These are phyloP conservation scores for Albizia julibrissin DNA, from an alignment of 306 rosid species.

Conservation along the genomic window DNA sequence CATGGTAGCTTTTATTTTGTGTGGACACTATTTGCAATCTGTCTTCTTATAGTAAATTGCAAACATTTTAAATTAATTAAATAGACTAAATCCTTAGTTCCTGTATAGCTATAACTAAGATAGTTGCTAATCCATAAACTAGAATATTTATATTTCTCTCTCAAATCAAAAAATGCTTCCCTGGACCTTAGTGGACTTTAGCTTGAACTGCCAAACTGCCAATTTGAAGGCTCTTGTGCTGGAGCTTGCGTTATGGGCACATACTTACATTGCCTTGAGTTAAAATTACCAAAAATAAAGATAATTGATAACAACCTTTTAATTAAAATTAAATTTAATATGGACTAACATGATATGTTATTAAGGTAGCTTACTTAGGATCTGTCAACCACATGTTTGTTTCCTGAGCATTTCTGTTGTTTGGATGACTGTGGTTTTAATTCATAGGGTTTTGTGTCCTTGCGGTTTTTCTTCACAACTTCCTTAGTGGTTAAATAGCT, in stretches of 20 bases:
- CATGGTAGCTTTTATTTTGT: too few species aligned
- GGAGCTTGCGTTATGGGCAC: background rate
- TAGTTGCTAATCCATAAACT: too few species aligned
- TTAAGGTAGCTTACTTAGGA: background rate
- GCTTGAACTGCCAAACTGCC: background rate
- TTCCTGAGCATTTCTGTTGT: background rate
- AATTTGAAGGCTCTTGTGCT: background rate
- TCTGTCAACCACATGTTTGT: background rate
- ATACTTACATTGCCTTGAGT: background rate
- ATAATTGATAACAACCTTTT: background rate
- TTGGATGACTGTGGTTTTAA: background rate
- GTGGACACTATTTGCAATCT: too few species aligned
- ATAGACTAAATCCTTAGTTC: too few species aligned
- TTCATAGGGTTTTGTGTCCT: background rate
- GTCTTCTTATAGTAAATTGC: too few species aligned
- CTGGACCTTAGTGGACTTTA: background rate
- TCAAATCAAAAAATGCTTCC: background rate
- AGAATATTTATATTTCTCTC: too few species aligned
- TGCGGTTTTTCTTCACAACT: background rate
- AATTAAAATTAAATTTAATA: background rate
- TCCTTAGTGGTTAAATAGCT: background rate
- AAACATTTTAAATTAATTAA: too few species aligned
- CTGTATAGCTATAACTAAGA: too few species aligned
- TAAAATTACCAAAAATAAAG: background rate
- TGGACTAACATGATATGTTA: background rate